Evolutionary conservation across 2,329 filamentous ascomycete genomes (phyloP), one percentile per base, ranked within the genome.

Genomic region (Hymenoscyphus linearis): DNA sequence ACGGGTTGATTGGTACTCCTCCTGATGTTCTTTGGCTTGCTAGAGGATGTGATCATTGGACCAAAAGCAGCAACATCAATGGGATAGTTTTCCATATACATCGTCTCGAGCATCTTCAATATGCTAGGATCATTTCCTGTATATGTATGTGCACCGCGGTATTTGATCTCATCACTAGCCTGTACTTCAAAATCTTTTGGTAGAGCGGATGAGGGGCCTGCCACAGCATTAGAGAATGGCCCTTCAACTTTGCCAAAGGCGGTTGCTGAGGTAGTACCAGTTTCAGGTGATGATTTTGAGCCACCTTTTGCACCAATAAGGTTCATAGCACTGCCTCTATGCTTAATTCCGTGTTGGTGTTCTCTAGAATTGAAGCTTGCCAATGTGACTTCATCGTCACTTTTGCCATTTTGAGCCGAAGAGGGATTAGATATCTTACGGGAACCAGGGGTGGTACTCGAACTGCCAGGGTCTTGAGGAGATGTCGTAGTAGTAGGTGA

Each of bases 141-240:
- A 71, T 99, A 98, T 2, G 89, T 91, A 75, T 98, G 93, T 47
- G 86, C 87, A 2, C 84, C 82, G 61, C 81, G 82, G 64, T 84
- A 83, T 44, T 80, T 81, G 14, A 76, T 74, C 3, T 73, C 74
- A 3, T 75, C 67, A 34, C 73, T 72, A 12, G 73, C 69, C 14
- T 74, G 71, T 7, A 62, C 61, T 40, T 75, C 76, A 10, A 72
- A 67, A 4, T 68, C 70, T 57, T 75, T 73, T 35, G 75, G 71
- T 44, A 76, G 67, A 7, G 74, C 71, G 12, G 74, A 70, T 9
- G 76, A 75, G 54, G 73, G 71, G 54, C 74, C 70, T 22, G 70
- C 65, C 12, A 71, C 52, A 47, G 61, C 61, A 53, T 70, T 58
- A 22, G 69, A 62, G 63, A 79, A 72, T 52, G 79, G 76, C 22